phyloP scores from a whole-genome alignment of 257 asterid genomes.

The Solanum ossicruentum region DNA sequence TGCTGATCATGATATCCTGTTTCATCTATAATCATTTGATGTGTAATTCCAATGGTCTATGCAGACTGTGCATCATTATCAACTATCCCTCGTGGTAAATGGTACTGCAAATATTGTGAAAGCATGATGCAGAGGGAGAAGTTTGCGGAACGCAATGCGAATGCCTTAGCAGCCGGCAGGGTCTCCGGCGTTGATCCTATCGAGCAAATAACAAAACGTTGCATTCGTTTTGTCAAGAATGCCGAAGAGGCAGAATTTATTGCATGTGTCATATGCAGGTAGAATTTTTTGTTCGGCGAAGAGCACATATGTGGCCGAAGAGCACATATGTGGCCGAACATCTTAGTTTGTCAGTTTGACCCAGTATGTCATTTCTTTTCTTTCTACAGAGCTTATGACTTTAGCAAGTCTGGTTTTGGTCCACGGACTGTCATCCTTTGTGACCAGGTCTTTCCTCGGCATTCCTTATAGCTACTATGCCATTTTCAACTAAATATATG shows the following conservation, averaged over 20 bases:
- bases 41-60: slow-evolving; percentile 9
- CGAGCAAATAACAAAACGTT: slow-evolving; percentile 73
- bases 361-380: background rate
- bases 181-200: slow-evolving; percentile 60
- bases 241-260: slow-evolving; percentile 91
- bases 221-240: slow-evolving; percentile 72
- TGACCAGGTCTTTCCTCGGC: slow-evolving; percentile 65
- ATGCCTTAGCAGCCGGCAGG: slow-evolving; percentile 95
- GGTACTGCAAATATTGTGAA: slow-evolving; percentile 96
- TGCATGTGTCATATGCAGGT: slow-evolving; percentile 99
- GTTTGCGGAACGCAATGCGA: slow-evolving; percentile 58
- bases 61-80: slow-evolving; percentile 85
- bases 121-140: slow-evolving; percentile 82
- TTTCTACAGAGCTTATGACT: slow-evolving; percentile 78
- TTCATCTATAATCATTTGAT: background rate
- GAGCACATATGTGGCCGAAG: background rate
- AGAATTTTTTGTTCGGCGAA: background rate
- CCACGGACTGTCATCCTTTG: slow-evolving; percentile 97
- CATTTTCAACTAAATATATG: background rate
- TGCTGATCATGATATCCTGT: background rate
- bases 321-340: background rate
- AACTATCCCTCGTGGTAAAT: slow-evolving; percentile 77
- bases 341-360: background rate
- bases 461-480: background rate
- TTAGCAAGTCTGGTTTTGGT: slow-evolving; percentile 96